Conservation (phyloP, 208 protist genomes). For the Blastocrithidia nonstop region DNA sequence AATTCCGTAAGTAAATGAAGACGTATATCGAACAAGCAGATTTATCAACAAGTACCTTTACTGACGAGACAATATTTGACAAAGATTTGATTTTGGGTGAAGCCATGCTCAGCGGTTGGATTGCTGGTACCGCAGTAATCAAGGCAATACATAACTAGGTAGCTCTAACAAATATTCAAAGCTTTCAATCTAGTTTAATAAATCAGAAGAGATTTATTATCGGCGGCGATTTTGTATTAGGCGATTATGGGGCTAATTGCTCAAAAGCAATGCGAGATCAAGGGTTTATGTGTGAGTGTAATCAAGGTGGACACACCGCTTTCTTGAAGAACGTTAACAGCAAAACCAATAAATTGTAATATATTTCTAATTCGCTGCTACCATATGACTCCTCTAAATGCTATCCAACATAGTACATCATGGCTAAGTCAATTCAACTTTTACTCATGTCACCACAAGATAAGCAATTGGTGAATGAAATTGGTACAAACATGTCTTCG, state of each 20-base stretch:
- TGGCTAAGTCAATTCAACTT: not conserved
- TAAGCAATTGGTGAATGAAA: not conserved
- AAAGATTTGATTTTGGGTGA: slow-evolving; percentile 3
- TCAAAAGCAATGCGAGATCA: not conserved
- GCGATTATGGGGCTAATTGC: slow-evolving; percentile 33
- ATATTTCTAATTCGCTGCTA: not conserved
- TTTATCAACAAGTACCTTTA: too few species aligned
- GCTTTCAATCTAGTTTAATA: slow-evolving; percentile 11
- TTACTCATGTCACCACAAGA: not conserved
- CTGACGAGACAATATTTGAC: too few species aligned
- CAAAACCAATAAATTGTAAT: not conserved
- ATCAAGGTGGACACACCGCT: slow-evolving; percentile 5
- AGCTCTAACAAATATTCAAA: too few species aligned
- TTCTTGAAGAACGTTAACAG: not conserved
- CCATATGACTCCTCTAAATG: not conserved
- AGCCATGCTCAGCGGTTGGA: slow-evolving; percentile 26
- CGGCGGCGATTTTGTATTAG: slow-evolving; percentile 25
- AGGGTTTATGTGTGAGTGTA: slow-evolving; percentile 25
- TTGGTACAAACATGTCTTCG: not conserved
- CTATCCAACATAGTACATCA: not conserved
- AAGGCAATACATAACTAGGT: slow-evolving; percentile 6
- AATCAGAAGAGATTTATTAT: slow-evolving; percentile 35
- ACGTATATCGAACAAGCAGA: slow-evolving; percentile 18
- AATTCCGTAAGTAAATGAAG: slow-evolving; percentile 18
- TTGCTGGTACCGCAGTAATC: slow-evolving; percentile 7